These are phyloP conservation scores for Tricholoma flavovirens DNA, from an alignment of 768 basidiomycete genomes.

Conservation along the genomic window DNA sequence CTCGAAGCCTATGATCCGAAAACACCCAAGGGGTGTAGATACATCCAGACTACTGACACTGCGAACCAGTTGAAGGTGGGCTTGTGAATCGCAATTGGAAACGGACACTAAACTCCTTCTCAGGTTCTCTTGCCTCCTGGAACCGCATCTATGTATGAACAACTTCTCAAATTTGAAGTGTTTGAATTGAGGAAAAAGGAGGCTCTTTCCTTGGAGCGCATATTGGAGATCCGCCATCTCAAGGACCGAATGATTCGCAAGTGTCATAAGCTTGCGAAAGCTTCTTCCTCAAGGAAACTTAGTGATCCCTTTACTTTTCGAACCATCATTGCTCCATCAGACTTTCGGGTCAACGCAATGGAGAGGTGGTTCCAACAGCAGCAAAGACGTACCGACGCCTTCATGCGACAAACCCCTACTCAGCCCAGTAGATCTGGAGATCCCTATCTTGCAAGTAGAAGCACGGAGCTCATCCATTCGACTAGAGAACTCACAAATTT, in stretches of 20 bases:
- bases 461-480: background rate
- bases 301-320: conserved; percentile 47
- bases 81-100: conserved; percentile 2
- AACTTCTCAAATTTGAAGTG: conserved; percentile 57
- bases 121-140: conserved; percentile 66
- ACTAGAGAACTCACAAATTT: background rate
- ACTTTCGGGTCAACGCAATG: conserved; percentile 75
- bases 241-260: conserved; percentile 83
- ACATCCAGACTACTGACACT: conserved; percentile 72
- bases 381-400: conserved; percentile 33
- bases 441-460: background rate
- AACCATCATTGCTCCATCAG: conserved; percentile 60
- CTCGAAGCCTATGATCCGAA: conserved; percentile 61
- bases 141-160: conserved; percentile 59
- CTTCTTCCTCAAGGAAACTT: conserved; percentile 29
- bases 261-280: conserved; percentile 57
- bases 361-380: conserved; percentile 69
- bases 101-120: conserved; percentile 2
- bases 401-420: conserved; percentile 12
- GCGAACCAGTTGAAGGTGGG: conserved; percentile 67
- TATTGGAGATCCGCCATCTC: conserved; percentile 68
- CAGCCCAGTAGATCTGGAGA: conserved; percentile 6
- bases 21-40: conserved; percentile 58
- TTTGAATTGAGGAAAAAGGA: conserved; percentile 55
- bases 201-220: conserved; percentile 57